These are phyloP conservation scores for Neocatenulostroma microsporum DNA, from an alignment of 2,329 filamentous ascomycete species.

Conservation along the genomic window DNA sequence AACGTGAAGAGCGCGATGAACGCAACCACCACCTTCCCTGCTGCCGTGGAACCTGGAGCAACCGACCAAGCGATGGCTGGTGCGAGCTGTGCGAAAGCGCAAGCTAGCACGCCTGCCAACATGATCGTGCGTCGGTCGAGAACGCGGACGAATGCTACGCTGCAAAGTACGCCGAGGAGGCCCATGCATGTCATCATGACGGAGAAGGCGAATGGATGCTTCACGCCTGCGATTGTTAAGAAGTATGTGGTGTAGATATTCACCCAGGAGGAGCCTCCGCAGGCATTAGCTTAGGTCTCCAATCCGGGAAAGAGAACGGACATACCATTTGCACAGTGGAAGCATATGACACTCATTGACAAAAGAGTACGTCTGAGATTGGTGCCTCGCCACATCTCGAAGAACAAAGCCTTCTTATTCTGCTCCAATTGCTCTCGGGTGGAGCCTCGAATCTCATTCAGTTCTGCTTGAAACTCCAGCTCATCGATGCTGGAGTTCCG, in stretches of 20 bases:
- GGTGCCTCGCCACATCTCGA: conserved; percentile 6
- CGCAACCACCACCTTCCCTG: conserved; percentile 4
- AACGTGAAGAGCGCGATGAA: conserved; percentile 7
- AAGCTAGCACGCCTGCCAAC: conserved; percentile 1
- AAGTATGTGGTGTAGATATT: conserved; percentile 9
- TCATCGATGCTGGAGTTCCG: conserved; percentile 2
- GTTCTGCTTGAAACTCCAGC: conserved; percentile 1
- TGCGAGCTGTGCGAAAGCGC: conserved; percentile 2
- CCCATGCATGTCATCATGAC: conserved; percentile 6
- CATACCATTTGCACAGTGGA: conserved; percentile 6
- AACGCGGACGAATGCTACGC: conserved; percentile 10
- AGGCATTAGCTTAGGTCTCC: not conserved
- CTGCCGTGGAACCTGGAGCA: not conserved
- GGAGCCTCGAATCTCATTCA: conserved; percentile 3
- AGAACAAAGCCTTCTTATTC: conserved; percentile 5
- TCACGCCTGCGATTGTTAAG: conserved; percentile 3
- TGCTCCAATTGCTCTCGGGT: conserved; percentile 5
- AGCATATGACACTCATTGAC: conserved; percentile 4
- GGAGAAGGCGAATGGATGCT: conserved; percentile 1
- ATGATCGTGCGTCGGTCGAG: conserved; percentile 5
- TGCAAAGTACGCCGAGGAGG: conserved; percentile 4
- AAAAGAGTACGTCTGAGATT: conserved; percentile 3
- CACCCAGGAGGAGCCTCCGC: conserved; percentile 4
- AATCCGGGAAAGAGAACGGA: not conserved
- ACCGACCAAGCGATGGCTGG: conserved; percentile 6